Base-by-base conservation (phyloP, 208 protist species). In the Leishmania tarentolae region DNA sequence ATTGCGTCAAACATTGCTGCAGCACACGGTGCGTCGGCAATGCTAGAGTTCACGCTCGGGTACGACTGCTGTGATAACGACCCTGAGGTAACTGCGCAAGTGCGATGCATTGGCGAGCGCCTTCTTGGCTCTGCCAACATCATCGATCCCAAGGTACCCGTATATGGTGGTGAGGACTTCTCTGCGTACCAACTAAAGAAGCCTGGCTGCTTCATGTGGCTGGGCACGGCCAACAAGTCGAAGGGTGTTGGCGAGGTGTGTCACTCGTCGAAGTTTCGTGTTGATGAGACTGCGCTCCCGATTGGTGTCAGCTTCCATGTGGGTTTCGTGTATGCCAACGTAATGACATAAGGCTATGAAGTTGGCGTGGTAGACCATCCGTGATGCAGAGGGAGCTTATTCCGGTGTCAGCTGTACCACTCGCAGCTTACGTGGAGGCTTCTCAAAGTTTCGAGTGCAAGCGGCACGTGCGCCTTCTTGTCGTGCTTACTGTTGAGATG, bases 11-110 rank as follows among this genome's bases (percentile, higher is more conserved):
- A 77, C 57, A 83, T 93, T 72, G 82, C 91, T 8, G 83, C 79
- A 2, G 87, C 89, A 0, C 89, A 93, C 87, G 88, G 84, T 8
- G 88, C 85, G 17, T 76, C 83, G 9, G 79, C 90, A 53, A 74
- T 74, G 24, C 69, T 89, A 59, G 80, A 61, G 57, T 87, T 89
- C 75, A 80, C 87, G 53, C 80, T 87, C 46, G 90, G 88, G 31
- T 90, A 93, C 81, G 90, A 93, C 76, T 91, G 92, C 72, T 91
- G 90, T 52, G 81, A 90, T 78, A 93, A 95, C 74, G 87, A 95
- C 63, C 75, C 79, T 35, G 84, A 44, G 7, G 88, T 91, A 42
- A 92, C 86, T 69, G 85, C 81, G 52, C 76, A 78, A 81, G 78
- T 93, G 56, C 83, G 82, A 3, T 79, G 65, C 42, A 79, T 87